Conservation (phyloP, 768 basidiomycete genomes). For the Trametes elegans region DNA sequence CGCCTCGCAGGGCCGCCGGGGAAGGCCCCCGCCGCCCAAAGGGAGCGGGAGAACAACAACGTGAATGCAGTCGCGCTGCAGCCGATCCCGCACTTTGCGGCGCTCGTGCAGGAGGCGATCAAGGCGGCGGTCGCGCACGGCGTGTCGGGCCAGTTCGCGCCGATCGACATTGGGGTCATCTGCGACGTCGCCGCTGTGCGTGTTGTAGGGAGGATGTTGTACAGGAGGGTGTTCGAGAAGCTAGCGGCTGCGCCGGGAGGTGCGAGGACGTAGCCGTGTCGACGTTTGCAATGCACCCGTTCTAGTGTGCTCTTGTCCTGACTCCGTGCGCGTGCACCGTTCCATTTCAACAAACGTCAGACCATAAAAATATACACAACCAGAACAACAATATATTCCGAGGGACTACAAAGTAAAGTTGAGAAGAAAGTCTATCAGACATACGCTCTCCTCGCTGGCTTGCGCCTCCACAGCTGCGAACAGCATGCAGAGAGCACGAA, state of each 20-base stretch:
- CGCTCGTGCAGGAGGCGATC: constrained; percentile 51
- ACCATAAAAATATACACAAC: too few relatives aligned
- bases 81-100: constrained; percentile 58
- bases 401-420: neutral
- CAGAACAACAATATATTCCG: neutral
- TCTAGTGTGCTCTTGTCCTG: too few relatives aligned
- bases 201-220: constrained; percentile 47
- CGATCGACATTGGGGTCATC: constrained; percentile 61
- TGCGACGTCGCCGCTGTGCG: constrained; percentile 51
- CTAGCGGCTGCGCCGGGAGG: neutral
- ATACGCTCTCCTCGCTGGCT: constrained; percentile 39
- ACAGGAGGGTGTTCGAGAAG: constrained; percentile 39
- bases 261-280: neutral
- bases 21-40: neutral
- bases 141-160: constrained; percentile 43
- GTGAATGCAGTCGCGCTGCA: constrained; percentile 39
- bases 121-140: constrained; percentile 36
- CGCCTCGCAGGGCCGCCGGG: neutral
- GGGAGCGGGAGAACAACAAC: neutral
- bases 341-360: too few relatives aligned
- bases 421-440: constrained; percentile 39
- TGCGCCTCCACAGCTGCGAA: constrained; percentile 25
- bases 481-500: constrained; percentile 21
- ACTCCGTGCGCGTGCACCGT: too few relatives aligned
- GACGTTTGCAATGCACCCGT: neutral